Base-by-base conservation (phyloP, 257 asterid species). In the Linderniella brevidens region DNA sequence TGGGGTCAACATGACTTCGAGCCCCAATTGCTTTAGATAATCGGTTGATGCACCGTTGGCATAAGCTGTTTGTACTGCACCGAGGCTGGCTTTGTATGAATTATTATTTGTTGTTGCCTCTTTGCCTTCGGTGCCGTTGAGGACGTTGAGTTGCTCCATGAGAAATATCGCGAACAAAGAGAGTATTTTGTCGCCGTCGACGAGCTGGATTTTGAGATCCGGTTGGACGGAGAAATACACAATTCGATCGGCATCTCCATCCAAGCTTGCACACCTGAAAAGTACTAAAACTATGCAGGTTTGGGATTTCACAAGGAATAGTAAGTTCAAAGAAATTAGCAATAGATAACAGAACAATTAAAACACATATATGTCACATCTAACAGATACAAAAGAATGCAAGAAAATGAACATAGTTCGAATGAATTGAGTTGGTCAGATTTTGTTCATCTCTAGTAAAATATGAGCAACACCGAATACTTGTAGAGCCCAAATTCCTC, bases 221-320 rank as follows among this genome's bases (percentile, higher is more conserved):
- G 84, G 46, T 54, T 55, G 54, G 50, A 73, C 66, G 50, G 69
- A 72, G 71, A 90, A 90, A 68, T 90, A 90, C 35, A 90, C 96
- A 50, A 90, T 79, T 46, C 94, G 90, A 59, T 90, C 98, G 49
- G 94, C 96, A 61, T 90, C 98, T 45, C 98, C 96, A 50, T 88
- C 97, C 77, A 84, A 71, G 65, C 98, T 85, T 55, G 90, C 94
- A 64, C 96, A 84, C 86, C 96, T 88, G 86, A 76, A 87, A 40
- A 2, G 68, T 71, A 64, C 73, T 65, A 65, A 67, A 66, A 68
- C 19, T 57, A 68, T 53, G 44, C 35, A 54, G 57, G 64, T 53
- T 55, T 52, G 62, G 57, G 55, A 52, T 61, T 76, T 55, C 48
- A 48, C 36, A 17, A n/a, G n/a, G n/a, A n/a, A n/a, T n/a, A n/a